Evolutionary conservation across 2,329 filamentous ascomycete species (phyloP).

Genomic region (Talaromyces sp.): DNA sequence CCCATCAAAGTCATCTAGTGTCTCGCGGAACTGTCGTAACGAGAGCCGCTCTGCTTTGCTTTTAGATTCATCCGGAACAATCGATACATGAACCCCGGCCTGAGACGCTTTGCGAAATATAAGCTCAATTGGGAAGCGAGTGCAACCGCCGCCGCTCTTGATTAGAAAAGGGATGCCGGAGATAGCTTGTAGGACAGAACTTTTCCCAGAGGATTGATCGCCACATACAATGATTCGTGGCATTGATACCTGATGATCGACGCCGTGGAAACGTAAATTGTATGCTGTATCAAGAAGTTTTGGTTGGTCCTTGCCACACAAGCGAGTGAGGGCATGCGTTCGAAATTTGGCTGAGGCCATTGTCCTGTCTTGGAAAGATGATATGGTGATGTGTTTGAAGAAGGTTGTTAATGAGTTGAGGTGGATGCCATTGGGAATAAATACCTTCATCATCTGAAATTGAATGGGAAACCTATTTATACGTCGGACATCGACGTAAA

Average conservation of each 20-base stretch:
- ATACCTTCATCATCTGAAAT: no score
- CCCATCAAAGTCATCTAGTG: conserved; percentile 23
- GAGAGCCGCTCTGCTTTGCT: conserved; percentile 29
- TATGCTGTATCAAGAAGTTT: conserved; percentile 52
- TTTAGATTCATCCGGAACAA: conserved; percentile 38
- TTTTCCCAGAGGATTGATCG: conserved; percentile 58
- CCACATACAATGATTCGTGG: conserved; percentile 57
- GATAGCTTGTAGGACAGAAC: conserved; percentile 59
- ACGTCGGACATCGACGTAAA: no score
- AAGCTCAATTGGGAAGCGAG: conserved; percentile 58
- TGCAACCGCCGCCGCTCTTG: conserved; percentile 54
- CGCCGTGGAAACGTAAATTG: conserved; percentile 47
- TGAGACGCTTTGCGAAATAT: conserved; percentile 43
- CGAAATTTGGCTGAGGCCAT: no score
- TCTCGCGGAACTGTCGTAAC: conserved; percentile 29
- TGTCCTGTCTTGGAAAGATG: no score
- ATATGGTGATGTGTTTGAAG: no score
- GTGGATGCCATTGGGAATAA: no score
- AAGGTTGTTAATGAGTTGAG: no score
- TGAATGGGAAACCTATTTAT: no score
- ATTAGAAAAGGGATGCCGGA: conserved; percentile 57
- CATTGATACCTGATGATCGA: conserved; percentile 44
- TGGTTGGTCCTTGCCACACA: conserved; percentile 42
- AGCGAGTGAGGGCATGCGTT: background rate
- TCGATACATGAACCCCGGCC: conserved; percentile 40